A percentile compares a stretch with the other conserved stretches of the same genome.
phyloP scores from a whole-genome alignment of 2,329 filamentous ascomycete species.

The Penicillium sumatraense region DNA sequence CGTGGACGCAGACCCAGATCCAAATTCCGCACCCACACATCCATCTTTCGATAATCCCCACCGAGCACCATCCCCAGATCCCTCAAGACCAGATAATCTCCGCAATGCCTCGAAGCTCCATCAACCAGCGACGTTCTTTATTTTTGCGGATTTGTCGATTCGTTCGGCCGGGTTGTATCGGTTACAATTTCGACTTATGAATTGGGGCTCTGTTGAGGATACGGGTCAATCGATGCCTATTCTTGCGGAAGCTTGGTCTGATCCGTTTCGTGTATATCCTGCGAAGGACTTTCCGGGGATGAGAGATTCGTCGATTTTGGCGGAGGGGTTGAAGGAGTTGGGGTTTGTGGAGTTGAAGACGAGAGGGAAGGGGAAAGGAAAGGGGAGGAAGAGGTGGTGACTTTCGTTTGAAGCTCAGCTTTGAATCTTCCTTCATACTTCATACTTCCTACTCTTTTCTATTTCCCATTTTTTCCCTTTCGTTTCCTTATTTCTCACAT shows the following conservation, averaged over 20 bases:
- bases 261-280: constrained; percentile 47
- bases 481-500: neutral
- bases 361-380: constrained; percentile 41
- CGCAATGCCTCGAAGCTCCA: constrained; percentile 19
- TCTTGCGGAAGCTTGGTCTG: constrained; percentile 45
- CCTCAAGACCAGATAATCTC: constrained; percentile 11
- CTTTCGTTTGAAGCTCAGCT: neutral
- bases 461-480: too few species aligned
- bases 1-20: constrained; percentile 49
- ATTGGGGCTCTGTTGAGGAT: constrained; percentile 41
- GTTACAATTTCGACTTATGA: constrained; percentile 52
- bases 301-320: constrained; percentile 44
- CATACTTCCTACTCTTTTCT: neutral
- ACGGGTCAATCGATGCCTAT: constrained; percentile 43
- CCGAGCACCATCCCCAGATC: constrained; percentile 1
- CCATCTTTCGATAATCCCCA: constrained; percentile 30
- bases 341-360: constrained; percentile 49
- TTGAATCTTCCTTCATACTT: neutral
- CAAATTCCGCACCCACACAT: constrained; percentile 44
- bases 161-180: constrained; percentile 51
- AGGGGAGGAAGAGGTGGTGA: constrained; percentile 34
- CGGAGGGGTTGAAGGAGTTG: constrained; percentile 44
- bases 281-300: constrained; percentile 52
- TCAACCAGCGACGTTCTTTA: constrained; percentile 50
- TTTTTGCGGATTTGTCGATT: constrained; percentile 54